These are phyloP conservation scores for Amaranthus palmeri DNA, from an alignment of 148 eudicot genomes.

Conservation along the genomic window DNA sequence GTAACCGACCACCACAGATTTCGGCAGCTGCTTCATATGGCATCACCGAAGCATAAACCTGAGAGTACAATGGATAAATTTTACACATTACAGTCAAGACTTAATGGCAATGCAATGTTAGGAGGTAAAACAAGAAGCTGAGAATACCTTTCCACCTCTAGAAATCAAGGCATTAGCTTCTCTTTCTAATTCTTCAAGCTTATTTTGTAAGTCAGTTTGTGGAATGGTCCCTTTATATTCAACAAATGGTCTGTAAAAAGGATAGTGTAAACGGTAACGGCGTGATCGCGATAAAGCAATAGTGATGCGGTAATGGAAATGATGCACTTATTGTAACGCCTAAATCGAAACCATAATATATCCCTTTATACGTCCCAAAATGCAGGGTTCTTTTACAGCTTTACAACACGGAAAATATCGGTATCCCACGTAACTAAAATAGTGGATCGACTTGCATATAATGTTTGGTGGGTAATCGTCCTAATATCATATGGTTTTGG, in stretches of 20 bases:
- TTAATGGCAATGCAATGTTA: background rate
- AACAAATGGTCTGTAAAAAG: constrained; percentile 62
- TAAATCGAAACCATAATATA: too few species aligned
- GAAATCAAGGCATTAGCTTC: constrained; percentile 55
- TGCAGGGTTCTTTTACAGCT: too few species aligned
- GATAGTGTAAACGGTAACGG: too few species aligned
- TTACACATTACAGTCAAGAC: background rate
- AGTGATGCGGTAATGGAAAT: too few species aligned
- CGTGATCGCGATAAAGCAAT: too few species aligned
- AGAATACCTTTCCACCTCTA: constrained; percentile 59
- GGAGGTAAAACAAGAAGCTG: background rate
- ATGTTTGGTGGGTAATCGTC: too few species aligned
- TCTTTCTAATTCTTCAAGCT: constrained; percentile 50
- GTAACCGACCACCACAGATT: constrained; percentile 75
- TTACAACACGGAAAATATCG: too few species aligned
- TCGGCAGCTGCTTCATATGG: constrained; percentile 66
- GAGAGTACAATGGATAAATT: constrained; percentile 4
- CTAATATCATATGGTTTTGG: too few species aligned
- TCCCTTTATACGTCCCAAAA: too few species aligned
- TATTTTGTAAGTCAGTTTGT: constrained; percentile 50
- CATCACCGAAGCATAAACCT: constrained; percentile 53
- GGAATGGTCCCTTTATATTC: constrained; percentile 77
- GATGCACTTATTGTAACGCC: too few species aligned
- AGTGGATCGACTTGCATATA: too few species aligned
- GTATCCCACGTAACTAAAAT: too few species aligned